These are phyloP conservation scores for Sechiopsis laciniata DNA, from an alignment of 306 rosid species.

Conservation along the genomic window DNA sequence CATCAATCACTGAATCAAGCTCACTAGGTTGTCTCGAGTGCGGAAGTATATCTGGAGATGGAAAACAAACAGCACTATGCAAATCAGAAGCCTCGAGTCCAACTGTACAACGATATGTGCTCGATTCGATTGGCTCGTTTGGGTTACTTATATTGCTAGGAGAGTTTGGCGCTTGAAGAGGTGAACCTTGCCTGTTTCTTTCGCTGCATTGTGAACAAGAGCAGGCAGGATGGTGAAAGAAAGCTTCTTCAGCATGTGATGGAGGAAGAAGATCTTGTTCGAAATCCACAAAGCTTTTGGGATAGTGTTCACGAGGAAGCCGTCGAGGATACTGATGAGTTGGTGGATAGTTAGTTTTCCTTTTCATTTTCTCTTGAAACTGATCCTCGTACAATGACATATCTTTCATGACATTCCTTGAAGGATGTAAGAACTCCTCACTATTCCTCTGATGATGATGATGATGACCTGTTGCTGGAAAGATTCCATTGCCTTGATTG, in stretches of 20 bases:
- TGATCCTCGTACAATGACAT: conserved; percentile 30
- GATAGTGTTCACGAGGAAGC: conserved; percentile 24
- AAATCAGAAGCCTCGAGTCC: conserved; percentile 18
- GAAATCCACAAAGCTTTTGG: conserved; percentile 19
- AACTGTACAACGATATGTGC: conserved; percentile 18
- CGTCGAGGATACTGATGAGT: conserved; percentile 24
- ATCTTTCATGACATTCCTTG: conserved; percentile 13
- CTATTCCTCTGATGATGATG: conserved; percentile 24
- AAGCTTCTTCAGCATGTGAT: conserved; percentile 21
- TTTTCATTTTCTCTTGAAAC: conserved; percentile 27
- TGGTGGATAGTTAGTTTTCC: conserved; percentile 27
- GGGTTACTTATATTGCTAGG: not conserved
- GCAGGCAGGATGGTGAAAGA: conserved; percentile 30
- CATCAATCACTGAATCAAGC: conserved; percentile 27
- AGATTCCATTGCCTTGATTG: too few species aligned
- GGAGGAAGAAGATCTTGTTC: conserved; percentile 23
- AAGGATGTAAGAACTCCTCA: conserved; percentile 23
- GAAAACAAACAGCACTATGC: conserved; percentile 11
- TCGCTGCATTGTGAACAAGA: conserved; percentile 32
- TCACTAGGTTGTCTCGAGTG: conserved; percentile 29
- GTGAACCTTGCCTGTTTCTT: conserved; percentile 27
- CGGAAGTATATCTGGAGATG: too few species aligned
- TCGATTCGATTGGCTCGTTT: conserved; percentile 25
- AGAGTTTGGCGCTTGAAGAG: conserved; percentile 2
- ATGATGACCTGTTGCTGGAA: not conserved